Evolutionary conservation across 192 early-diverging fungal species (phyloP), one percentile per base, ranked within the genome.

Genomic region (Coemansia sp.): DNA sequence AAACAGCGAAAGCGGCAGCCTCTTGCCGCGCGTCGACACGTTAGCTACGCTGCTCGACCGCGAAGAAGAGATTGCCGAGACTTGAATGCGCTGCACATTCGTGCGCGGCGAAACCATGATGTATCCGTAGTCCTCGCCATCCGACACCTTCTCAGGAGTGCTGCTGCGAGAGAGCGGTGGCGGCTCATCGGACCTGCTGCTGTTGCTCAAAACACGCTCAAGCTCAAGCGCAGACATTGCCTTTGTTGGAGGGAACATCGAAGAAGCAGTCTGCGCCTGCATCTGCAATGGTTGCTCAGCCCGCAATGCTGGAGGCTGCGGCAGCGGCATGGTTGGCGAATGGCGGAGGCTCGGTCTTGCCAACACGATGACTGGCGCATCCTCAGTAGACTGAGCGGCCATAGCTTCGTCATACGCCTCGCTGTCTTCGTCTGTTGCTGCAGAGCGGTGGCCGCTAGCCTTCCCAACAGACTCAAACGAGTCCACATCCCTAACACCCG

Each of bases 61-160:
- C 45, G 71, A 62, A 20, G 69, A 66, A 20, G 73, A 68, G 7
- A 76, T 34, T 0, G 66, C 64, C 6, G 78, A 56, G 24, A 76
- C 70, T 1, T 69, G 59, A 34, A 73, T 51, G 24, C 48, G 63
- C 67, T 81, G 78, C 43, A 81, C 74, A 64, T 81, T 71, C 9
- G 73, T 81, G 38, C 78, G 73, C 44, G 78, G 78, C 16, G 73
- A 76, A 1, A 81, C 78, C 73, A 81, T 76, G n/a, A 81, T 81
- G 61, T 81, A 81, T 3, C 78, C 78, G n/a, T 81, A 81, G 62
- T 81, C 78, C 56, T 81, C 78, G 57, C 64, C 63, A 21, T 75
- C 74, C 10, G 78, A 81, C 59, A 70, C 71, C 55, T 60, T 60
- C 23, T 66, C 45, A 6, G 63, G 58, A 14, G 69, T 46, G 26